Evolutionary conservation across 345 rosid species (phyloP).

Genomic region (Excoecaria agallocha): DNA sequence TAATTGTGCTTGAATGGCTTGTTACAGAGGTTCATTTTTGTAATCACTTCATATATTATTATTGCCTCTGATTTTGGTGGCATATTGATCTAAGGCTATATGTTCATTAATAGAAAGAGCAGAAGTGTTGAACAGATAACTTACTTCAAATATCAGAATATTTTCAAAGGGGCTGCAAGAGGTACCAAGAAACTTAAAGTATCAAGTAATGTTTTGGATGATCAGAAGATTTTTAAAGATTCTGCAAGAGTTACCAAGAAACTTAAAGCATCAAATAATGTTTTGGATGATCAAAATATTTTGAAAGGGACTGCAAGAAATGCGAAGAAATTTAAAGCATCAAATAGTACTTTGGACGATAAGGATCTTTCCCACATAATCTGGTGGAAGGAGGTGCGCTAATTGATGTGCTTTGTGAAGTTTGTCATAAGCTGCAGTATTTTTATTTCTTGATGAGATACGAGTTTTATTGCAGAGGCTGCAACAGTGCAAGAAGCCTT

Average conservation of each 20-base stretch:
- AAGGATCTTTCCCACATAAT: slow-evolving; percentile 66
- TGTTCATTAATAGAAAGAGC: slow-evolving; percentile 27
- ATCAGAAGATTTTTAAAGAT: slow-evolving; percentile 44
- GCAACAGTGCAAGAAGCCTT: slow-evolving; percentile 76
- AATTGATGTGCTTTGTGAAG: slow-evolving; percentile 12
- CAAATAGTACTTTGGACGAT: slow-evolving; percentile 44
- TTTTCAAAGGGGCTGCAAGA: slow-evolving; percentile 41
- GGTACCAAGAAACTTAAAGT: slow-evolving; percentile 51
- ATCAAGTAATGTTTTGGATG: slow-evolving; percentile 41
- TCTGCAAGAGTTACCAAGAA: slow-evolving; percentile 49
- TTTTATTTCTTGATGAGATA: background rate
- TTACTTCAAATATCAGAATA: slow-evolving; percentile 52
- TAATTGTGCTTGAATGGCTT: background rate
- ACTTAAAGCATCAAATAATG: slow-evolving; percentile 37
- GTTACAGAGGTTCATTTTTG: background rate
- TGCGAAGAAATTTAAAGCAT: slow-evolving; percentile 49
- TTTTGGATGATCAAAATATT: slow-evolving; percentile 44
- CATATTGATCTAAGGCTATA: background rate
- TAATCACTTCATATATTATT: background rate
- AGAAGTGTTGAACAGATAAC: slow-evolving; percentile 35
- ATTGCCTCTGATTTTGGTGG: slow-evolving; percentile 6
- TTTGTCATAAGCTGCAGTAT: background rate
- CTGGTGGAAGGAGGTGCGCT: slow-evolving; percentile 89
- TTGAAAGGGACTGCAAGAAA: slow-evolving; percentile 42
- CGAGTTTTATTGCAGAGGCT: slow-evolving; percentile 52